Evolutionary conservation across 352 stramenopile species (phyloP).

Genomic region (Phytophthora nicotianae): DNA sequence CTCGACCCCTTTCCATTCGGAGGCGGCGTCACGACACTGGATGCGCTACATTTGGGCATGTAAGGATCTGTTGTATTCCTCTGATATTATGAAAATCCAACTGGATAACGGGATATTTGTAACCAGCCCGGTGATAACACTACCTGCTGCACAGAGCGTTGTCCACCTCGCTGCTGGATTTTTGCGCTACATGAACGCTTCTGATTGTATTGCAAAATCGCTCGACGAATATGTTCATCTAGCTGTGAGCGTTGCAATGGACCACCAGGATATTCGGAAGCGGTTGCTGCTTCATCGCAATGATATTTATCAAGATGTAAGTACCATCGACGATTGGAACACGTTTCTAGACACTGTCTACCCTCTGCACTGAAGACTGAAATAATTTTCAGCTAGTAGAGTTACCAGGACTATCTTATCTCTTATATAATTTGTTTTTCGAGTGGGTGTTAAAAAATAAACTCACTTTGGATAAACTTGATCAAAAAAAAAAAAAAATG

Average conservation of each 20-base stretch:
- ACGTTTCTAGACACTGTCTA: constrained; percentile 33
- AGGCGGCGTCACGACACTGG: constrained; percentile 83
- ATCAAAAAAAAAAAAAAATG: too few relatives aligned
- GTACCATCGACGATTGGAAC: constrained; percentile 44
- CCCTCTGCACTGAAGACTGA: not conserved
- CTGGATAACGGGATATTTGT: not conserved
- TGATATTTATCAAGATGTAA: constrained; percentile 36
- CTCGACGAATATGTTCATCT: constrained; percentile 48
- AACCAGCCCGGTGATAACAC: constrained; percentile 58
- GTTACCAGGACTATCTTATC: too few relatives aligned
- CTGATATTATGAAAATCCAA: not conserved
- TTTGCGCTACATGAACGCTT: constrained; percentile 57
- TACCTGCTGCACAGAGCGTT: constrained; percentile 56
- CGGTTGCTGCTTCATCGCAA: constrained; percentile 26
- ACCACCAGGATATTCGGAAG: constrained; percentile 26
- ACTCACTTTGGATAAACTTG: too few relatives aligned
- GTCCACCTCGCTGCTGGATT: constrained; percentile 67
- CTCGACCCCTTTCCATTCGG: constrained; percentile 88
- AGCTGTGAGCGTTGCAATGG: constrained; percentile 38
- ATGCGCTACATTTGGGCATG: constrained; percentile 78
- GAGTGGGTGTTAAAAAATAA: too few relatives aligned
- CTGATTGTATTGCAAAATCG: constrained; percentile 44
- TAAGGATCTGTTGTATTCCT: constrained; percentile 29
- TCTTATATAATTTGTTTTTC: too few relatives aligned
- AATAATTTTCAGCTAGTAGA: too few relatives aligned